Evolutionary conservation across 1,139 yeast genomes (phyloP), one percentile per base, ranked within the genome.

Genomic region (Saccharomycopsis hybrid): DNA sequence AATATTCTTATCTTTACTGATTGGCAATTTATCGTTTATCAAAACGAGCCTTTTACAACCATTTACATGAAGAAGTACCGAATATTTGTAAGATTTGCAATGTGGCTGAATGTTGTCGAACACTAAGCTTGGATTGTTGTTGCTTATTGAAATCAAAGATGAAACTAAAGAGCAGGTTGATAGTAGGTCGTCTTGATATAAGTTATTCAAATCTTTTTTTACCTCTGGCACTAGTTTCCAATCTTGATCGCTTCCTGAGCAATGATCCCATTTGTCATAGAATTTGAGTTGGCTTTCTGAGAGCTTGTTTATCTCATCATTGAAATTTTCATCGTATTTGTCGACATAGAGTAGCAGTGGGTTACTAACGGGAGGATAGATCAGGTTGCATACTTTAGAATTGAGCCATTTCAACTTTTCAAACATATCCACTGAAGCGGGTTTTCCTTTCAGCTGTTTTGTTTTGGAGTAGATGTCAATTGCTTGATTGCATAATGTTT

Each of bases 131-230:
- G 57, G 49, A 45, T 57, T 61, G 33, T 56, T 49, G 41, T 58
- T 46, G 7, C 66, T 60, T 1, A 74, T 63, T 1, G 82, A 73
- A 31, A 83, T 66, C 37, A 84, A 61, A 0, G 88, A 73, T 2
- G 88, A 82, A 2, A 86, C 87, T 57, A 86, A 77, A 0, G 95
- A 84, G 63, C 96, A 87, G 61, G 86, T 83, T n/a, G 54, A 43
- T 13, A 78, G 73, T 24, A 84, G 65, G 1, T 73, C 60, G 56
- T 81, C 86, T 59, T 81, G 87, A 59, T 72, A 70, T 25, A 74
- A 62, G 3, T 59, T 67, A 41, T 49, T 50, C 52, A 64, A 56
- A 2, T 49, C 63, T 27, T 62, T 58, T 58, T 48, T 60, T 60
- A 39, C 41, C 51, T n/a, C 7, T 25, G 50, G 41, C 2, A 24